Evolutionary conservation across 2,329 filamentous ascomycete genomes (phyloP).

Genomic region (Cordyceps tenuipes): DNA sequence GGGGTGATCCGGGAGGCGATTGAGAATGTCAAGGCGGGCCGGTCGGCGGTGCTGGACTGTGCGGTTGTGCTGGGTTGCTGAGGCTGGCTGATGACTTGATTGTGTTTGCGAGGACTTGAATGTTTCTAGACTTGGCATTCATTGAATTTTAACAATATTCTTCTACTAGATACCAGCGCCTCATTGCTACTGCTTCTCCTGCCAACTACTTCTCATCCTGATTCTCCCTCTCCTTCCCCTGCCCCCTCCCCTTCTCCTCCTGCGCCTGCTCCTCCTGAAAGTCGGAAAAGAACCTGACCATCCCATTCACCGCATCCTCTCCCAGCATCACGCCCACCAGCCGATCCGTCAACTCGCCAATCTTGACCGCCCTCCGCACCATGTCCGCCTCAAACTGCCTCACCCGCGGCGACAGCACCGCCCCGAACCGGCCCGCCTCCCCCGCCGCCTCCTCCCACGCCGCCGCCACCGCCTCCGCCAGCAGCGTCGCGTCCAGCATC

Average conservation of each 20-base stretch:
- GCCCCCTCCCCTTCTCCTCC: too few species aligned
- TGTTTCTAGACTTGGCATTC: too few species aligned
- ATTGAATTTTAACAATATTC: too few species aligned
- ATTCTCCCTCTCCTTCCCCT: too few species aligned
- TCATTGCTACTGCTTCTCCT: too few species aligned
- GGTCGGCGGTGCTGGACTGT: conserved; percentile 45
- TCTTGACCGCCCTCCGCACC: conserved; percentile 1
- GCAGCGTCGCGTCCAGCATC: conserved; percentile 39
- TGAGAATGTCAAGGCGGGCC: conserved; percentile 39
- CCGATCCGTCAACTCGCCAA: not conserved
- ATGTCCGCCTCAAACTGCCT: conserved; percentile 18
- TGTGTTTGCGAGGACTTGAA: too few species aligned
- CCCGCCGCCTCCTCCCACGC: not conserved
- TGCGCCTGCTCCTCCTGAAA: not conserved
- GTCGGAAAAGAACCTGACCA: not conserved
- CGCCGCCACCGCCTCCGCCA: conserved; percentile 27
- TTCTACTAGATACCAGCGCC: too few species aligned
- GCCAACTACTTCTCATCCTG: too few species aligned
- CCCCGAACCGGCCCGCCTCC: conserved; percentile 11
- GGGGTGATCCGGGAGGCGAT: conserved; percentile 41
- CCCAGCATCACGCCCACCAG: conserved; percentile 5
- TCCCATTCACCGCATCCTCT: not conserved
- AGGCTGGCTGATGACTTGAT: not conserved
- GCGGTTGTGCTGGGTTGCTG: conserved; percentile 22
- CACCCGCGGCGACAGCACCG: conserved; percentile 15